Evolutionary conservation across 2,329 filamentous ascomycete species (phyloP).

Genomic region (Fusarium bulbicola): DNA sequence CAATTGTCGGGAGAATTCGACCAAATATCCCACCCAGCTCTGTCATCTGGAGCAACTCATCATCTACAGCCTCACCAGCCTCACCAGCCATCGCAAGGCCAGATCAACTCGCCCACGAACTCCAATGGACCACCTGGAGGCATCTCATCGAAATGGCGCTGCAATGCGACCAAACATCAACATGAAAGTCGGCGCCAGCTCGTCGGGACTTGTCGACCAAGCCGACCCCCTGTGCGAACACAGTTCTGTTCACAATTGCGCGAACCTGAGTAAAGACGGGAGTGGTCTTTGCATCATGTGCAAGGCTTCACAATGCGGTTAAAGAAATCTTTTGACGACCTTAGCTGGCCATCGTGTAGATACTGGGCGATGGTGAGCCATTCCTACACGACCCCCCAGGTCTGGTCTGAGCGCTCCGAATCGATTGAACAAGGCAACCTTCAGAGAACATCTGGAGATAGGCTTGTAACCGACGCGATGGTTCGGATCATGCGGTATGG

Average conservation of each 20-base stretch:
- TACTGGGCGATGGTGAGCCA: not conserved
- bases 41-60: not conserved
- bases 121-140: conserved; percentile 5
- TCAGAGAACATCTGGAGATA: not conserved
- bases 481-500: conserved; percentile 14
- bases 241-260: conserved; percentile 38
- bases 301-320: not conserved
- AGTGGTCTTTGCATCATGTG: conserved; percentile 40
- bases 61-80: not conserved
- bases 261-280: conserved; percentile 27
- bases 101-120: not conserved
- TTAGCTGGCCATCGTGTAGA: not conserved
- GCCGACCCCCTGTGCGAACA: conserved; percentile 40
- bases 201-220: conserved; percentile 26
- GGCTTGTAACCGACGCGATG: conserved; percentile 5
- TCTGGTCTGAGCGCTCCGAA: not conserved
- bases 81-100: not conserved
- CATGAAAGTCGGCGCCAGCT: not conserved
- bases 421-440: not conserved
- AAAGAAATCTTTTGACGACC: not conserved
- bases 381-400: not conserved
- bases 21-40: not conserved
- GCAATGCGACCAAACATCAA: conserved; percentile 7
- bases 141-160: not conserved
- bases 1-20: not conserved